Evolutionary conservation across 75 land plant genomes (phyloP).

Genomic region (Isoetes taiwanensis): DNA sequence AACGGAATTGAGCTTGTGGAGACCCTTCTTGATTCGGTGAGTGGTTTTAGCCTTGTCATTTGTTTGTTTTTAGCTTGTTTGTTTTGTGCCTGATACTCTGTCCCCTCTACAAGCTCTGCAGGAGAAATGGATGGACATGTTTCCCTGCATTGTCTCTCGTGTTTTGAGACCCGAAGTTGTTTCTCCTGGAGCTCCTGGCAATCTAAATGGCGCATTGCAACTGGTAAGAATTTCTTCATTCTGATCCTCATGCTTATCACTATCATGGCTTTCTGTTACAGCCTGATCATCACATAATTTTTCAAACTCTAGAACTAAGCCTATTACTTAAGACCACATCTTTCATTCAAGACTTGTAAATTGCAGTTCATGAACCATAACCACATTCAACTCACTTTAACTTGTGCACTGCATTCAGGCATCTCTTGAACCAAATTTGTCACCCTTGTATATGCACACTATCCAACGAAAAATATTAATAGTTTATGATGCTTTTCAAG

Average conservation of each 20-base stretch:
- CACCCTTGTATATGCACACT: too few relatives aligned
- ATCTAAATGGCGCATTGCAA: conserved; percentile 71
- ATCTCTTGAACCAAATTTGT: too few relatives aligned
- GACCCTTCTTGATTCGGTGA: conserved; percentile 71
- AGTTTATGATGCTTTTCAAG: too few relatives aligned
- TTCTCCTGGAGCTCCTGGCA: conserved; percentile 72
- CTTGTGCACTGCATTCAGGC: too few relatives aligned
- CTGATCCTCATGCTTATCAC: not conserved
- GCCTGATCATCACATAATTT: not conserved
- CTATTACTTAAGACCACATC: too few relatives aligned
- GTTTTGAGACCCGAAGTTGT: conserved; percentile 49
- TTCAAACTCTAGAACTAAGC: too few relatives aligned
- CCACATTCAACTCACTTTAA: too few relatives aligned
- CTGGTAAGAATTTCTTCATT: conserved; percentile 35
- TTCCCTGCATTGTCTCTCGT: conserved; percentile 60
- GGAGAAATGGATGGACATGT: conserved; percentile 60
- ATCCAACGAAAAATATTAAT: too few relatives aligned
- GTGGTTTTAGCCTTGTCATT: not conserved
- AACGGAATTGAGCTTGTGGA: conserved; percentile 58
- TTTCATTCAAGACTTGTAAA: too few relatives aligned
- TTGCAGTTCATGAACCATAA: too few relatives aligned
- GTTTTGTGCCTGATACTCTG: conserved; percentile 1
- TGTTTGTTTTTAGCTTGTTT: not conserved
- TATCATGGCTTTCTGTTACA: not conserved
- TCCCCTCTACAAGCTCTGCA: conserved; percentile 4